Evolutionary conservation across 306 rosid genomes (phyloP).

Genomic region (Pterocarpus macrocarpus): DNA sequence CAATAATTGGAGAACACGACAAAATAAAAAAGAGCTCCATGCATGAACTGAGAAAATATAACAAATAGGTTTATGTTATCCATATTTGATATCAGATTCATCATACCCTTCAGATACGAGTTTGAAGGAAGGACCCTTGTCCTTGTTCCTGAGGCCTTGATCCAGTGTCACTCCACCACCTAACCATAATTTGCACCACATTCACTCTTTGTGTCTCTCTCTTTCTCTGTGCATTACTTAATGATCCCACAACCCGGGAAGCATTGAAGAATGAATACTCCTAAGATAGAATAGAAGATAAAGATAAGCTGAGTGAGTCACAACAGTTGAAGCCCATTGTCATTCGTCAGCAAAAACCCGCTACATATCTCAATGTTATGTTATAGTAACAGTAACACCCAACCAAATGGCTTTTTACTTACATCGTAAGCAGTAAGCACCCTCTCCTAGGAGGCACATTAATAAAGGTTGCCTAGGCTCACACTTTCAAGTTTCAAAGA

Average conservation of each 20-base stretch:
- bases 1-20: background rate
- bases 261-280: constrained; percentile 36
- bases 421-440: constrained; percentile 26
- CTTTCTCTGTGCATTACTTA: constrained; percentile 33
- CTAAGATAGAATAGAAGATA: background rate
- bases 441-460: constrained; percentile 51
- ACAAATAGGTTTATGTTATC: background rate
- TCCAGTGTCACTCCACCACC: too few relatives aligned
- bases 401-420: constrained; percentile 48
- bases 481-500: constrained; percentile 45
- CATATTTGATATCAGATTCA: background rate
- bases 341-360: constrained; percentile 40
- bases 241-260: constrained; percentile 48
- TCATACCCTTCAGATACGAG: too few relatives aligned
- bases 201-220: background rate
- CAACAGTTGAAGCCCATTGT: constrained; percentile 6
- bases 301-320: background rate
- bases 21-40: background rate
- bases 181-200: constrained; percentile 30
- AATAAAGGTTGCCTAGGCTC: constrained; percentile 47
- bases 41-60: background rate
- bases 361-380: constrained; percentile 54
- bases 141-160: background rate
- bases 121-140: background rate
- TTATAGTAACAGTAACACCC: constrained; percentile 35